phyloP scores from a whole-genome alignment of 83 land plant species.

The Thuja plicata region DNA sequence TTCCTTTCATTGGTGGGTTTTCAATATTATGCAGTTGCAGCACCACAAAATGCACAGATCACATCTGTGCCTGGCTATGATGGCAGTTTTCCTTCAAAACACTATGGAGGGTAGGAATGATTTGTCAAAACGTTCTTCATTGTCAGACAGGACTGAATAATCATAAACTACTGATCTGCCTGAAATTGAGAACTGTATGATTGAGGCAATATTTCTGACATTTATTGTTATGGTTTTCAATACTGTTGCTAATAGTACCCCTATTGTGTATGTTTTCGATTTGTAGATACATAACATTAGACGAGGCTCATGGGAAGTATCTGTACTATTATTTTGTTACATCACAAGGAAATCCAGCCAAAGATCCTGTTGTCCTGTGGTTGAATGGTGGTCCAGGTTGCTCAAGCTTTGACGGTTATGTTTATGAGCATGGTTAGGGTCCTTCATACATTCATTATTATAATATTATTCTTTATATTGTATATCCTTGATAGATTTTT shows the following conservation, averaged over 20 bases:
- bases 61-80: constrained; percentile 63
- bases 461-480: background rate
- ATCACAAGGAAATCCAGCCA: constrained; percentile 53
- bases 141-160: background rate
- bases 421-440: constrained; percentile 83
- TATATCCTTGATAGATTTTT: background rate
- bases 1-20: constrained; percentile 13
- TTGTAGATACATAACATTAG: constrained; percentile 62
- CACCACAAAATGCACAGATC: constrained; percentile 48
- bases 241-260: background rate
- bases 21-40: constrained; percentile 22
- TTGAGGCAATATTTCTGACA: background rate
- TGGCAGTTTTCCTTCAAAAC: constrained; percentile 68
- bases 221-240: background rate
- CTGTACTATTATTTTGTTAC: constrained; percentile 71
- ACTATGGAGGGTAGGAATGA: constrained; percentile 64
- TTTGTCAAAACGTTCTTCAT: background rate
- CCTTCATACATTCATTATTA: constrained; percentile 1
- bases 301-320: constrained; percentile 45
- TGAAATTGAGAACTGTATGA: background rate
- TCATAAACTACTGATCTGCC: background rate
- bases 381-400: constrained; percentile 87
- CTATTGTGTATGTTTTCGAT: constrained; percentile 12
- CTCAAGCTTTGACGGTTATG: constrained; percentile 84
- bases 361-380: constrained; percentile 79